These are phyloP conservation scores for Leptodontidium sp. DNA, from an alignment of 2,329 filamentous ascomycete genomes.

Conservation along the genomic window DNA sequence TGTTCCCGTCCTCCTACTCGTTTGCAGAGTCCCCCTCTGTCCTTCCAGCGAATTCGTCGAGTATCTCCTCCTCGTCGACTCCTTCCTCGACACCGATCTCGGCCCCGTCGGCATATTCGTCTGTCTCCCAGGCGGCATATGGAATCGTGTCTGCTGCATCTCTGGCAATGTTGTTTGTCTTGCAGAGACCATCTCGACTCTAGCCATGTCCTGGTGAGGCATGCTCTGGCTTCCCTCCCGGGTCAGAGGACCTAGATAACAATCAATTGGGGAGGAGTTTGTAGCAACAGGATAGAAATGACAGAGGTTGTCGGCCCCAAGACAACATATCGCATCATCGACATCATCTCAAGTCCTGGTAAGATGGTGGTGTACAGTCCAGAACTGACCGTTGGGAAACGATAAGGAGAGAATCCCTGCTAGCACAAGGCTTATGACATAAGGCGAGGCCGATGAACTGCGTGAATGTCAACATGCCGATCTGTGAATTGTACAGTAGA, in stretches of 20 bases:
- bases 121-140: conserved; percentile 8
- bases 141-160: conserved; percentile 15
- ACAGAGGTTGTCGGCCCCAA: background rate
- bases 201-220: background rate
- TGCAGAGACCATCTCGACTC: background rate
- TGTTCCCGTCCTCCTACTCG: conserved; percentile 22
- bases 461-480: background rate
- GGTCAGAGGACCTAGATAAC: background rate
- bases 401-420: background rate
- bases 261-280: background rate
- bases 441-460: background rate
- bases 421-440: background rate
- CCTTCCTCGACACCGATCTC: conserved; percentile 10
- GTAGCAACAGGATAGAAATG: background rate
- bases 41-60: conserved; percentile 35
- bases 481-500: no score
- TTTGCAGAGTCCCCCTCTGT: conserved; percentile 29
- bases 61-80: conserved; percentile 22
- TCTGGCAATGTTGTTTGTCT: background rate
- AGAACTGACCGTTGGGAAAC: background rate
- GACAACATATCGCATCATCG: background rate
- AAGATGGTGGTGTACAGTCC: background rate
- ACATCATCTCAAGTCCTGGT: background rate
- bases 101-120: conserved; percentile 17
- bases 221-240: background rate